Conservation (phyloP, 2,329 filamentous ascomycete genomes). For the Paecilomyces formosus region DNA sequence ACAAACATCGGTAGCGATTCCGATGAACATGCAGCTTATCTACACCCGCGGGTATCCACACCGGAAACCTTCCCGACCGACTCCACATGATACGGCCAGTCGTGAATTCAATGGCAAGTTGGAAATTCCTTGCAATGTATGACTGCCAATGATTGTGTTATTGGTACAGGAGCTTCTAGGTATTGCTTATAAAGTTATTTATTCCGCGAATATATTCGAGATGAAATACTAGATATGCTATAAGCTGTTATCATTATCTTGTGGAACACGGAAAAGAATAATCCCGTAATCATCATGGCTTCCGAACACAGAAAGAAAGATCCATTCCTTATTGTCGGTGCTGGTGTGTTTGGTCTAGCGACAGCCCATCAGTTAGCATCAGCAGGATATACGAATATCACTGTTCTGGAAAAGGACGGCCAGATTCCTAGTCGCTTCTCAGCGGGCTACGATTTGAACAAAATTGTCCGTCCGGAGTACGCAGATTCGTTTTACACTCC, state of each 20-base stretch:
- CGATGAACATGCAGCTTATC: neutral
- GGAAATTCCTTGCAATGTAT: neutral
- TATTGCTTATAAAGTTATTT: neutral
- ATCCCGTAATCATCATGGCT: neutral
- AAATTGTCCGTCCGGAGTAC: slow-evolving; percentile 54
- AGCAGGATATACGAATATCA: slow-evolving; percentile 40
- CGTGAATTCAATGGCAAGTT: neutral
- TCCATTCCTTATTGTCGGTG: slow-evolving; percentile 32
- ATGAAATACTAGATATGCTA: neutral
- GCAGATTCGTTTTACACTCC: slow-evolving; percentile 52
- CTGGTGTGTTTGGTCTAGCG: slow-evolving; percentile 46
- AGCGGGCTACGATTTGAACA: slow-evolving; percentile 55
- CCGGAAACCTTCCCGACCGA: neutral
- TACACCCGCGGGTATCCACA: neutral
- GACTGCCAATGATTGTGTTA: neutral
- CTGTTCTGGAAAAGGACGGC: slow-evolving; percentile 40
- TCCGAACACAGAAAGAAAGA: neutral
- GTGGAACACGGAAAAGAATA: neutral
- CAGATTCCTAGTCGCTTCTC: slow-evolving; percentile 29
- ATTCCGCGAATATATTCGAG: neutral
- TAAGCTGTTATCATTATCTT: neutral
- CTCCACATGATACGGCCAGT: neutral
- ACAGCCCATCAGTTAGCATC: slow-evolving; percentile 41
- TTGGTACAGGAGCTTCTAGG: neutral
- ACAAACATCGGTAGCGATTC: neutral